These are phyloP conservation scores for Prunus kanzakura DNA, from an alignment of 306 rosid species.

Conservation along the genomic window DNA sequence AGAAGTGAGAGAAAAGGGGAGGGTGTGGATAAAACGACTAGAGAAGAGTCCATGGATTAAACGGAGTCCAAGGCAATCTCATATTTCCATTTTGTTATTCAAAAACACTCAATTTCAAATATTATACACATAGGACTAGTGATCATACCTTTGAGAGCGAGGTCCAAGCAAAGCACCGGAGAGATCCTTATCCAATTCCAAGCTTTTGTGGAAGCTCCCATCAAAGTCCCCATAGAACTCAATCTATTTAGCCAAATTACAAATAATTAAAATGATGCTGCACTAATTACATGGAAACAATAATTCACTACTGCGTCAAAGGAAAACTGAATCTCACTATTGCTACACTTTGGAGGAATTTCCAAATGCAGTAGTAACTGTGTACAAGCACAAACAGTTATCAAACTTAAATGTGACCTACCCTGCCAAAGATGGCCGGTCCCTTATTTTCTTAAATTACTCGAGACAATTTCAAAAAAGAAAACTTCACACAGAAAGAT, in stretches of 20 bases:
- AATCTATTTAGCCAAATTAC: conserved; percentile 42
- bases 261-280: not conserved
- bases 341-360: not conserved
- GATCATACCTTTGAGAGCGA: conserved; percentile 69
- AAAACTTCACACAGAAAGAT: not conserved
- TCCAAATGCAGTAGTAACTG: not conserved
- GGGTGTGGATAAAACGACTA: not conserved
- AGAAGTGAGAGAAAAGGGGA: not conserved
- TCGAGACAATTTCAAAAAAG: not conserved
- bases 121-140: not conserved
- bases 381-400: not conserved
- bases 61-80: conserved; percentile 8
- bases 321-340: not conserved
- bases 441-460: not conserved
- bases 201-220: conserved; percentile 87
- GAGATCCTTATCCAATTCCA: conserved; percentile 81
- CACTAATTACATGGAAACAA: not conserved
- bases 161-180: conserved; percentile 88
- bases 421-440: not conserved
- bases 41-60: not conserved
- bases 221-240: conserved; percentile 94
- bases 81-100: not conserved
- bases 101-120: not conserved
- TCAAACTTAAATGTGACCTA: not conserved
- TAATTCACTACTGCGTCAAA: not conserved